phyloP scores from a whole-genome alignment of 345 rosid genomes.

The Syzygium grande region DNA sequence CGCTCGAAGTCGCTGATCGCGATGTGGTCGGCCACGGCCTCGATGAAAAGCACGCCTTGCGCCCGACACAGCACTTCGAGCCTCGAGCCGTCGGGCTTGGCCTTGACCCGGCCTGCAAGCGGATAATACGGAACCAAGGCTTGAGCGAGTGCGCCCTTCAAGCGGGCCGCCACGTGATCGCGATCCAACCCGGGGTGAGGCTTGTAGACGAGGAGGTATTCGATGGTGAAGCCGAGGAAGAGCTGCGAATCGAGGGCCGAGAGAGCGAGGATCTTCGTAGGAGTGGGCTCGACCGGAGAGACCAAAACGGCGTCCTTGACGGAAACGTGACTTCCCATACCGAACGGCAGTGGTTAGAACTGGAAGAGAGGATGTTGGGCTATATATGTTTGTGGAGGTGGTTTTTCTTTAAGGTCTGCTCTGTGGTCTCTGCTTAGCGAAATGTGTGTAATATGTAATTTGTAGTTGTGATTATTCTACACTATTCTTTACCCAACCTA shows the following conservation, averaged over 20 bases:
- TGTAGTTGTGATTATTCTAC: background rate
- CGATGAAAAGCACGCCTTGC: constrained; percentile 64
- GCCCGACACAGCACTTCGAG: constrained; percentile 62
- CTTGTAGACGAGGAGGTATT: constrained; percentile 56
- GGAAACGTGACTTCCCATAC: constrained; percentile 38
- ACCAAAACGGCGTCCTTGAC: constrained; percentile 48
- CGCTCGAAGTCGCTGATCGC: constrained; percentile 30
- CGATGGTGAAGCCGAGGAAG: constrained; percentile 79
- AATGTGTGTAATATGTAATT: background rate
- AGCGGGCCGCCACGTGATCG: constrained; percentile 10
- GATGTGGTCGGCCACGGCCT: constrained; percentile 38
- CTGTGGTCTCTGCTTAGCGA: background rate
- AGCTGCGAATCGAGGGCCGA: constrained; percentile 89
- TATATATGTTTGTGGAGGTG: background rate
- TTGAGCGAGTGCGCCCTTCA: constrained; percentile 54
- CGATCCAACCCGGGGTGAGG: constrained; percentile 27
- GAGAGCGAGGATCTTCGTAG: constrained; percentile 45
- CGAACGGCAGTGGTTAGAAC: background rate
- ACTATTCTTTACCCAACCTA: background rate
- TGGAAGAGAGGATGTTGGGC: background rate
- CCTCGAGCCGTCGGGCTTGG: constrained; percentile 24
- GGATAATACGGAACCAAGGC: constrained; percentile 71
- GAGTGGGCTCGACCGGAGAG: constrained; percentile 61
- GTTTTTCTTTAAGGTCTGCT: background rate
- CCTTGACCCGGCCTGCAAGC: constrained; percentile 69